A percentile compares a stretch with the other conserved stretches of the same genome.
These are phyloP conservation scores for Crotalaria pallida DNA, from an alignment of 306 rosid genomes.

Conservation along the genomic window DNA sequence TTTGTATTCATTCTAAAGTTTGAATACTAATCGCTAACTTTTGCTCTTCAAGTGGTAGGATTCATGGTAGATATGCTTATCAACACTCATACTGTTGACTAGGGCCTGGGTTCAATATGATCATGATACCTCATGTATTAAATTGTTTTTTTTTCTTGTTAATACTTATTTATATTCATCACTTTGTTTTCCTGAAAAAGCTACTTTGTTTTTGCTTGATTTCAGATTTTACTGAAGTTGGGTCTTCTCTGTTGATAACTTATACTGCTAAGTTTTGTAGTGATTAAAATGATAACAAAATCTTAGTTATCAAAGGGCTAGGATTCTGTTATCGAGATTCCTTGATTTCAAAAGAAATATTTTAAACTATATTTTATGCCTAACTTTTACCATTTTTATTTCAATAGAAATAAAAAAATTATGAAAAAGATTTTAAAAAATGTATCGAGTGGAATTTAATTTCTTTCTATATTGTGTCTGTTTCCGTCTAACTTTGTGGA, in stretches of 20 bases:
- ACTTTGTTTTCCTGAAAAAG: neutral
- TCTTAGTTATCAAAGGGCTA: neutral
- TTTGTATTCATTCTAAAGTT: neutral
- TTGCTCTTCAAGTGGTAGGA: neutral
- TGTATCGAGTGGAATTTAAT: neutral
- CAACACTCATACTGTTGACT: neutral
- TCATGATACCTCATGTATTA: neutral
- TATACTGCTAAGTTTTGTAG: neutral
- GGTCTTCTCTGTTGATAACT: neutral
- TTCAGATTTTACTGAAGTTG: neutral
- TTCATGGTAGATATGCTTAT: neutral
- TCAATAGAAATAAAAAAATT: neutral
- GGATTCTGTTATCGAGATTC: neutral
- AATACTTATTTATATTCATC: neutral
- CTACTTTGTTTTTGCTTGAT: neutral
- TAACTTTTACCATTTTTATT: neutral
- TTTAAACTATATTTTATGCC: neutral
- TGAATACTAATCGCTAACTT: neutral
- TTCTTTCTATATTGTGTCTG: neutral
- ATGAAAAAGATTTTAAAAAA: neutral
- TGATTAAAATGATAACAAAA: neutral
- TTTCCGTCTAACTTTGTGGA: neutral
- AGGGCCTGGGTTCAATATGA: constrained; percentile 8
- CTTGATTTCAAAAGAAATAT: neutral
- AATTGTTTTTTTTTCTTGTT: neutral